Conservation (phyloP, 2,329 filamentous ascomycete genomes). For the Cryphonectria carpinicola region DNA sequence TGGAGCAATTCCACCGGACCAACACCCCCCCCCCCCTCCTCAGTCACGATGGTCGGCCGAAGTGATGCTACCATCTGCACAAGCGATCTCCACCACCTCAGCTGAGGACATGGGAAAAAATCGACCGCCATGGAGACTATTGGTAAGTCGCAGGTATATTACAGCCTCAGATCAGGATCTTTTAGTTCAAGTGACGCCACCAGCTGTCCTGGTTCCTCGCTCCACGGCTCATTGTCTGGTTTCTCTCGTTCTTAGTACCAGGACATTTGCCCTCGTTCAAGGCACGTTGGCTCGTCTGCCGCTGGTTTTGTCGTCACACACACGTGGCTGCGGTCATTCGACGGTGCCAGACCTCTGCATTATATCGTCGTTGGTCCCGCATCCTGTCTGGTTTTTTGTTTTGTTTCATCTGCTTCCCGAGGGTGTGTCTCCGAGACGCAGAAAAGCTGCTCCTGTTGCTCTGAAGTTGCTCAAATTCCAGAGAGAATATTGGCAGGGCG, state of each 20-base stretch:
- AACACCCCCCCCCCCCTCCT: not conserved
- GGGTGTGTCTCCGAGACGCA: not conserved
- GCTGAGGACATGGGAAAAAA: not conserved
- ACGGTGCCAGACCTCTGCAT: not conserved
- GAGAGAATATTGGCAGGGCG: not conserved
- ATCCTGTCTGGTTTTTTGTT: no score
- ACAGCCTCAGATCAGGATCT: not conserved
- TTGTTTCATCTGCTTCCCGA: not conserved
- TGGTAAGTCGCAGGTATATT: constrained; percentile 2
- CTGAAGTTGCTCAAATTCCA: not conserved
- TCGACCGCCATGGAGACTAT: not conserved
- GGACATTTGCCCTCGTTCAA: constrained; percentile 1
- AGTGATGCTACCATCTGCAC: constrained; percentile 10
- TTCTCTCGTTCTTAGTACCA: not conserved
- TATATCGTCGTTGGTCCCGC: not conserved
- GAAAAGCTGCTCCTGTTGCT: not conserved
- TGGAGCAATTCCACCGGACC: constrained; percentile 6
- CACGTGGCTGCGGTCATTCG: not conserved
- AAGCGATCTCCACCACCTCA: constrained; percentile 8
- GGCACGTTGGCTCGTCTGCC: constrained; percentile 5
- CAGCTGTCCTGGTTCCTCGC: not conserved
- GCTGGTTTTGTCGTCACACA: not conserved
- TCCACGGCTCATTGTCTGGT: not conserved
- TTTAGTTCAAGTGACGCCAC: constrained; percentile 16
- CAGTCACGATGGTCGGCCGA: constrained; percentile 17